These are phyloP conservation scores for Gnetum montanum DNA, from an alignment of 75 land plant genomes.

Conservation along the genomic window DNA sequence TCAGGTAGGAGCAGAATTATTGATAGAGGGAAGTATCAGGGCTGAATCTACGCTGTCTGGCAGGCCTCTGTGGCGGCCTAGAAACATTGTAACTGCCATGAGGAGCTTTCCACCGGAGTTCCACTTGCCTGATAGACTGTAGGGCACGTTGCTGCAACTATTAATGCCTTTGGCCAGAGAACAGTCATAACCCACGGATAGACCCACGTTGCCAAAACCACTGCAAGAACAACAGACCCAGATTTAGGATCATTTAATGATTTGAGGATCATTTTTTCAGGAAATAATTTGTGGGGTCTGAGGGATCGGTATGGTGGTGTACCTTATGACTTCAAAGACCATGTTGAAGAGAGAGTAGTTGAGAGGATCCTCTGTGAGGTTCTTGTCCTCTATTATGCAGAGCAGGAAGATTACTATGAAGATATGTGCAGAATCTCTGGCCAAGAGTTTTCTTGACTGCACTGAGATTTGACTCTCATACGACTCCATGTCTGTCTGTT, in stretches of 20 bases:
- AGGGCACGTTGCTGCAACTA: conserved; percentile 15
- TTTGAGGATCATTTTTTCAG: neutral
- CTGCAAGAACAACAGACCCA: conserved; percentile 9
- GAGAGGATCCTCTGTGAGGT: conserved; percentile 17
- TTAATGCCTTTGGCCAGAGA: neutral
- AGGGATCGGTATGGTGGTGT: neutral
- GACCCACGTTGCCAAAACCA: conserved; percentile 35
- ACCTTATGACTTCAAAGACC: conserved; percentile 39
- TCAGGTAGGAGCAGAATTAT: too few species aligned
- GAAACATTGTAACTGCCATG: conserved; percentile 15
- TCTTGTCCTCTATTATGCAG: conserved; percentile 17
- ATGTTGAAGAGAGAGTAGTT: conserved; percentile 38
- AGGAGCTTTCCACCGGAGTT: conserved; percentile 12
- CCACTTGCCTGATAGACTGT: conserved; percentile 35
- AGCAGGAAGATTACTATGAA: conserved; percentile 23
- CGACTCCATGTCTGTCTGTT: neutral
- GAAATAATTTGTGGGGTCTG: neutral
- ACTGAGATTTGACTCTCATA: conserved; percentile 8
- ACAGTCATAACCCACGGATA: conserved; percentile 31
- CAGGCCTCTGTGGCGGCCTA: conserved; percentile 24
- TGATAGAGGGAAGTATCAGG: conserved; percentile 1
- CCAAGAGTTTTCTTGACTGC: conserved; percentile 13
- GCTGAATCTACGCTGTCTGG: conserved; percentile 29
- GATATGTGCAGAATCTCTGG: conserved; percentile 16
- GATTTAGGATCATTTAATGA: too few species aligned